Evolutionary conservation across 1,139 yeast genomes (phyloP), one percentile per base, ranked within the genome.

Genomic region (Suhomyces bolitotheri): DNA sequence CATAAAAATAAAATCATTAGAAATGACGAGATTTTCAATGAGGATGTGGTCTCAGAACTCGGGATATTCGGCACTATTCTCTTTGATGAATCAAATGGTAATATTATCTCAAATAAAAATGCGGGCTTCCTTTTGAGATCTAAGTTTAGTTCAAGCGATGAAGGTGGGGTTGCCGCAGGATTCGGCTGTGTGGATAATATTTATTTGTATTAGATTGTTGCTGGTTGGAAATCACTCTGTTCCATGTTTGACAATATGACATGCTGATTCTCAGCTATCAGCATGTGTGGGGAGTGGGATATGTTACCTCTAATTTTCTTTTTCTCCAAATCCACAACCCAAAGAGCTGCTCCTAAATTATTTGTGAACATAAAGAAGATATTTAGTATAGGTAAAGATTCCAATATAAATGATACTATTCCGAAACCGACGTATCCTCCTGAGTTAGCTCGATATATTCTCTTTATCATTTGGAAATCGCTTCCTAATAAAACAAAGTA

Each of bases 141-240:
- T 3, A 92, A 92, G 60, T 78, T 89, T 40, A 82, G 87, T 47
- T 69, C 83, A 3, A 84, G 95, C 38, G 81, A 92, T 60, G 98
- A 92, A 66, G 98, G 98, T 32, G 98, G 98, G 24, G 97, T 92
- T 22, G 97, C 97, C 20, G 97, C 98, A 10, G 98, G 98, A 0
- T 92, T 86, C 62, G 98, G 97, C 8, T 89, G 97, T 60, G 88
- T 92, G 34, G 98, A 92, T 60, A 85, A 90, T 51, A 57, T 76
- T 16, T 73, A 74, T 46, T 60, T 77, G 35, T 71, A 71, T 48
- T 59, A 55, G 39, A 31, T 7, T 27, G 8, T 17, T 17, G 20
- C 6, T 17, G 6, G 6, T 8, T 8, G 20, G 20, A 7, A 17
- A 8, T 17, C 8, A 8, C 20, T 17, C 9, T 19, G 21, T 7